A percentile compares a stretch with the other conserved stretches of the same genome.
These are phyloP conservation scores for Platanthera zijinensis DNA, from an alignment of 106 monocot species.

Conservation along the genomic window DNA sequence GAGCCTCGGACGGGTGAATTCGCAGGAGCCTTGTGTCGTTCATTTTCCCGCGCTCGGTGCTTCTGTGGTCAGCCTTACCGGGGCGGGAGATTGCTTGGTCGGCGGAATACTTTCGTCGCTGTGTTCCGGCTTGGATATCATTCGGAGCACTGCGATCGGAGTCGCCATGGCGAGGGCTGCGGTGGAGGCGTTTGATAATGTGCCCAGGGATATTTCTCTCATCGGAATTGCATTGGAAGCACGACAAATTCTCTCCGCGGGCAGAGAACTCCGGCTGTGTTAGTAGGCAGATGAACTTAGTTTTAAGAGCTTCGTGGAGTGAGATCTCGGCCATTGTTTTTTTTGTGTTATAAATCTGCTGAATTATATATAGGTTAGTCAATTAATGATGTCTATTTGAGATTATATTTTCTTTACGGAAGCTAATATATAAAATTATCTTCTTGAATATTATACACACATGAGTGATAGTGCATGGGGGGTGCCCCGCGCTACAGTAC, in stretches of 20 bases:
- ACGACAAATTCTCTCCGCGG: neutral
- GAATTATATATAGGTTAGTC: too few species aligned
- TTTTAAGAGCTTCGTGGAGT: too few species aligned
- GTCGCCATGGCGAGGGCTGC: slow-evolving; percentile 64
- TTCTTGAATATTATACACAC: too few species aligned
- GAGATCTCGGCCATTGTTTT: too few species aligned
- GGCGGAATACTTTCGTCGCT: slow-evolving; percentile 64
- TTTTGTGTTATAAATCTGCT: too few species aligned
- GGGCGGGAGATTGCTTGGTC: slow-evolving; percentile 91
- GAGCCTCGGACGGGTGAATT: neutral
- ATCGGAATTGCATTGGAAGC: slow-evolving; percentile 9
- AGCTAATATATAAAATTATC: too few species aligned
- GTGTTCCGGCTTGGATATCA: slow-evolving; percentile 52
- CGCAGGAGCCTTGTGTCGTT: slow-evolving; percentile 25
- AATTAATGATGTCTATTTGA: too few species aligned
- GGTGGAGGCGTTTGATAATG: slow-evolving; percentile 56
- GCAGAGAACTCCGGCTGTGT: neutral
- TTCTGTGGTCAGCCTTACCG: slow-evolving; percentile 54
- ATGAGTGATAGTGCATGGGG: too few species aligned
- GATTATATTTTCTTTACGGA: too few species aligned
- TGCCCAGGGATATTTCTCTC: slow-evolving; percentile 31
- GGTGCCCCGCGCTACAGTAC: too few species aligned
- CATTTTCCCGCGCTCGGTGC: slow-evolving; percentile 68
- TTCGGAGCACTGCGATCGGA: slow-evolving; percentile 54
- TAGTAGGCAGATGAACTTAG: too few species aligned